These are phyloP conservation scores for Myriosclerotinia scirpicola DNA, from an alignment of 2,329 filamentous ascomycete species.

Conservation along the genomic window DNA sequence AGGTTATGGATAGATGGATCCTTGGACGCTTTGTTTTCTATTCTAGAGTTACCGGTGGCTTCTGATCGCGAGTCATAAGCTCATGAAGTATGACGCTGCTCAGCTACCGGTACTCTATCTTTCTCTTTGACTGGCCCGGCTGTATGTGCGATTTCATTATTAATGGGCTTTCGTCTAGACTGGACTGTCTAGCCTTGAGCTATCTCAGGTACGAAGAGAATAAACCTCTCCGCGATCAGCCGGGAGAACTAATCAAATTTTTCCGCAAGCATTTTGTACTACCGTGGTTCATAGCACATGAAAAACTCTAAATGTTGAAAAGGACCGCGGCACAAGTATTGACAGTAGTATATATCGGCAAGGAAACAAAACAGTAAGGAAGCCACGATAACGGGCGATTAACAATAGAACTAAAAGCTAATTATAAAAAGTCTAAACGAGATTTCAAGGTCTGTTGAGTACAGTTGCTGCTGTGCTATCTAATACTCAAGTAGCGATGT, in stretches of 20 bases:
- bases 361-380: not conserved
- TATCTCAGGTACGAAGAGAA: not conserved
- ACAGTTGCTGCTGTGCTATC: not conserved
- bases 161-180: not conserved
- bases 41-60: not conserved
- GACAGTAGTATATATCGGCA: not conserved
- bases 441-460: not conserved
- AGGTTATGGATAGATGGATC: slow-evolving; percentile 7
- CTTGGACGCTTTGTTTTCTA: not conserved
- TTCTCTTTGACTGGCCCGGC: not conserved
- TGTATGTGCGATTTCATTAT: not conserved
- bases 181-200: not conserved
- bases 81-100: not conserved
- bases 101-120: not conserved
- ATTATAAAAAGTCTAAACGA: not conserved
- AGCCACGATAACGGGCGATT: not conserved
- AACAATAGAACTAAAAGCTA: slow-evolving; percentile 4
- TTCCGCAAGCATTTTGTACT: not conserved
- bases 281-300: not conserved
- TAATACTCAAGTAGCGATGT: slow-evolving; percentile 2
- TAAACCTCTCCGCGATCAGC: slow-evolving; percentile 4
- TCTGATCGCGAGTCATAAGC: slow-evolving; percentile 3
- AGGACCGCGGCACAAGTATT: not conserved
- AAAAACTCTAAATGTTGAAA: not conserved
- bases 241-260: not conserved